Conservation (phyloP, 495 filamentous ascomycete species). For the Beverwykella pulmonaria region DNA sequence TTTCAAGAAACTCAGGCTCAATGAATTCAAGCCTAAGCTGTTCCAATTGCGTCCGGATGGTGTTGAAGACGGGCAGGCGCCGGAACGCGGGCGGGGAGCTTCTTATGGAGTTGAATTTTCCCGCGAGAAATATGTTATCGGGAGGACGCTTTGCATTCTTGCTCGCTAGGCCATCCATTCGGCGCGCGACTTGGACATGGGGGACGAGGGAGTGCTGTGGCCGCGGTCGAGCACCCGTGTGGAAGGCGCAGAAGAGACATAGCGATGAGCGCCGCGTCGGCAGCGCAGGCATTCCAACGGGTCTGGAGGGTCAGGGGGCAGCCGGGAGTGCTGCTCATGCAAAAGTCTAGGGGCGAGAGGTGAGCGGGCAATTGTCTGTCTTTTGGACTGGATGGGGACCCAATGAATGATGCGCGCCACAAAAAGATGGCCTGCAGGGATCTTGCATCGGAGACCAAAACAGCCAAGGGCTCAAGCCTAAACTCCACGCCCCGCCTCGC, state of each 20-base stretch:
- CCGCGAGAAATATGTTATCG: neutral
- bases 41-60: neutral
- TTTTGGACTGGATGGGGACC: neutral
- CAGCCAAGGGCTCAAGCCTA: neutral
- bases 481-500: neutral
- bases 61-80: neutral
- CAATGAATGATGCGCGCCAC: too few species aligned
- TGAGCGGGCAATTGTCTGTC: neutral
- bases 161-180: neutral
- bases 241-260: conserved; percentile 26
- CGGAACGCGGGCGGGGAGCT: neutral
- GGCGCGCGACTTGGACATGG: conserved; percentile 17
- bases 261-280: conserved; percentile 21
- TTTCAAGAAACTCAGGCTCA: conserved; percentile 17
- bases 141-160: neutral
- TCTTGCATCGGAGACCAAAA: neutral
- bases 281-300: conserved; percentile 24
- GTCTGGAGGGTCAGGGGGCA: neutral
- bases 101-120: neutral
- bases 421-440: conserved; percentile 1
- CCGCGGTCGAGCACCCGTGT: neutral
- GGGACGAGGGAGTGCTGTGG: conserved; percentile 13
- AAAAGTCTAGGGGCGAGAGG: neutral
- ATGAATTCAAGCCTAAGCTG: conserved; percentile 5
- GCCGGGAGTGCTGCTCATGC: neutral